Conservation (phyloP, 495 filamentous ascomycete genomes). For the Collariella sp. region DNA sequence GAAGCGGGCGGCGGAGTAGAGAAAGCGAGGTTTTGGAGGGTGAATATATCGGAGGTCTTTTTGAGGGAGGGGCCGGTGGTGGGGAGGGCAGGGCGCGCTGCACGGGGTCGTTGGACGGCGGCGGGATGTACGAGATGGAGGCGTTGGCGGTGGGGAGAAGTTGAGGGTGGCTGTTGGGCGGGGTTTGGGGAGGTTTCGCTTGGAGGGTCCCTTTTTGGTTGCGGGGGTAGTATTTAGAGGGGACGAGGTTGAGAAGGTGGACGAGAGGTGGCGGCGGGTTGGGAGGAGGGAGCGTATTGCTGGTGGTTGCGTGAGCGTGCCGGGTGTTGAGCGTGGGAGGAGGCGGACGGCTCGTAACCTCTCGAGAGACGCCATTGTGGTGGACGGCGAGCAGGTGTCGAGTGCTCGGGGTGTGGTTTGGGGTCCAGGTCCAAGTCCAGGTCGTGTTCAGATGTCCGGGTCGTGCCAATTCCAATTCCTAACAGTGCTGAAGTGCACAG, state of each 20-base stretch:
- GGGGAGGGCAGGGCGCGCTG: conserved; percentile 15
- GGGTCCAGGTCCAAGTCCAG: neutral
- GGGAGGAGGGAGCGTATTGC: neutral
- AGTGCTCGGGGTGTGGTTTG: neutral
- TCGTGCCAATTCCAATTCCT: neutral
- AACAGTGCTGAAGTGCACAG: too few species aligned
- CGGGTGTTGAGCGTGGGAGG: neutral
- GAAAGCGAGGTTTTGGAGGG: conserved; percentile 47
- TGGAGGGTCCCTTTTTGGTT: neutral
- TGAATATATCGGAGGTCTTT: conserved; percentile 55
- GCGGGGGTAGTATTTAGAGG: conserved; percentile 1
- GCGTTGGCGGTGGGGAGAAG: neutral
- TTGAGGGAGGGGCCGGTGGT: conserved; percentile 13
- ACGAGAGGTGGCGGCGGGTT: neutral
- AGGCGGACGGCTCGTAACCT: neutral
- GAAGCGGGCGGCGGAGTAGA: conserved; percentile 31
- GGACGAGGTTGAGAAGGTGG: neutral
- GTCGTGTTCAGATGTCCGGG: neutral
- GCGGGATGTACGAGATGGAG: conserved; percentile 23
- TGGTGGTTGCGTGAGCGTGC: neutral
- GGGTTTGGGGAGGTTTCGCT: neutral
- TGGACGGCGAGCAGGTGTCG: neutral
- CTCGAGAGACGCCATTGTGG: conserved; percentile 1
- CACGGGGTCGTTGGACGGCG: conserved; percentile 29
- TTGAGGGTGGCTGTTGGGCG: neutral